A percentile compares a stretch with the other conserved stretches of the same genome.
phyloP scores from a whole-genome alignment of 1,284 basidiomycete species.

The Boletus smithii region DNA sequence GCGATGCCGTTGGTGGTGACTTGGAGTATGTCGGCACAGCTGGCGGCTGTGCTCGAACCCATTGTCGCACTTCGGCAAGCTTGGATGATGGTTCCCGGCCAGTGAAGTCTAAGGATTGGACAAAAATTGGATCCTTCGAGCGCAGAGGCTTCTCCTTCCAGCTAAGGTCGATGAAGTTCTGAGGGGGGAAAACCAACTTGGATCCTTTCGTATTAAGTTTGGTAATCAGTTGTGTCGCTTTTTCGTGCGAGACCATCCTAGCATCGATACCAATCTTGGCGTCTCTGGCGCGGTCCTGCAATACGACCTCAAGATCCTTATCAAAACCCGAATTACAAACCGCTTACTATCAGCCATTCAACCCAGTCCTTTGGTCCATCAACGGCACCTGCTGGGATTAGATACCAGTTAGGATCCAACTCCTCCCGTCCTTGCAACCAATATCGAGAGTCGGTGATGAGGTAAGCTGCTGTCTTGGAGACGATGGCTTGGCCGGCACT shows the following conservation, averaged over 20 bases:
- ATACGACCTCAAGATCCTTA: conserved; percentile 8
- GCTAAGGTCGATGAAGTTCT: conserved; percentile 84
- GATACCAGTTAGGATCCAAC: conserved; percentile 74
- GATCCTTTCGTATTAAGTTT: conserved; percentile 50
- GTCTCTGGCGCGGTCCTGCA: conserved; percentile 50
- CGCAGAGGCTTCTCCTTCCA: conserved; percentile 77
- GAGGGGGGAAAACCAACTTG: conserved; percentile 66
- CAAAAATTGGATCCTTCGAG: conserved; percentile 65
- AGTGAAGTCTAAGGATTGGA: conserved; percentile 73
- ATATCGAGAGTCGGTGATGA: conserved; percentile 87
- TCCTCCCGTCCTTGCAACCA: conserved; percentile 82
- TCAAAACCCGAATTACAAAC: not conserved
- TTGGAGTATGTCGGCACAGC: conserved; percentile 61
- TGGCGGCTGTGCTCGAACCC: conserved; percentile 60
- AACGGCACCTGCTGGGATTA: conserved; percentile 63
- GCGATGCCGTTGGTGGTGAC: conserved; percentile 52
- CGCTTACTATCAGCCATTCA: conserved; percentile 66
- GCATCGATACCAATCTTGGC: conserved; percentile 84
- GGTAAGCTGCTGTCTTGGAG: conserved; percentile 60
- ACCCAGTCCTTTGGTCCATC: conserved; percentile 72
- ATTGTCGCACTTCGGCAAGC: conserved; percentile 54
- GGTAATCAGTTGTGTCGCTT: conserved; percentile 57
- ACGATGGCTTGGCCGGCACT: conserved; percentile 83
- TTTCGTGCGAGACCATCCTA: conserved; percentile 78
- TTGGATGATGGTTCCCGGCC: conserved; percentile 63